phyloP scores from a whole-genome alignment of 192 early-diverging fungal genomes.

The Coemansia sp. region DNA sequence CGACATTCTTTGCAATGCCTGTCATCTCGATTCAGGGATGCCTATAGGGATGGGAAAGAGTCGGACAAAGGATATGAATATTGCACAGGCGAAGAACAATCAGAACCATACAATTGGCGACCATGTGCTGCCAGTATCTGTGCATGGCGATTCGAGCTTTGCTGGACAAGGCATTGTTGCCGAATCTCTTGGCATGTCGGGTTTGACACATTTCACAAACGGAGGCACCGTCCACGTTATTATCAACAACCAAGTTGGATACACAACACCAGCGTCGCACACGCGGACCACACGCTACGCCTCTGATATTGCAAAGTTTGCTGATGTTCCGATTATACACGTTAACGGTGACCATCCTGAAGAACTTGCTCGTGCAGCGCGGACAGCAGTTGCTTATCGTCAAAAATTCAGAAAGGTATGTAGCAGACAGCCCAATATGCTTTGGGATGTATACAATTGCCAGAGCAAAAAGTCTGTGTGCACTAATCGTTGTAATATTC shows the following conservation, averaged over 20 bases:
- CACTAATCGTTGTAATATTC: too few species aligned
- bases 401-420: constrained; percentile 79
- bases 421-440: not conserved
- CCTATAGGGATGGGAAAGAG: constrained; percentile 95
- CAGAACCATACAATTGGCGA: constrained; percentile 71
- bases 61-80: constrained; percentile 80
- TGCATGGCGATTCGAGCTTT: constrained; percentile 91
- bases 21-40: constrained; percentile 91
- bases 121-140: constrained; percentile 84
- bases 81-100: constrained; percentile 15
- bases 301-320: constrained; percentile 94
- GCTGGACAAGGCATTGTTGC: constrained; percentile 88
- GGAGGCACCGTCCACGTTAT: constrained; percentile 94
- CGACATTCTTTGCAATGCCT: constrained; percentile 88
- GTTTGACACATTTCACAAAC: constrained; percentile 88
- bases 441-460: not conserved
- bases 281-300: constrained; percentile 86
- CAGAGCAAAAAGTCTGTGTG: too few species aligned
- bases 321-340: constrained; percentile 89
- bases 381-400: constrained; percentile 84
- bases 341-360: constrained; percentile 93
- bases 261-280: constrained; percentile 94
- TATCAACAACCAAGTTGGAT: constrained; percentile 95
- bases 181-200: constrained; percentile 88
- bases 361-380: constrained; percentile 80